These are phyloP conservation scores for Lentinula sp. DNA, from an alignment of 768 basidiomycete genomes.

Conservation along the genomic window DNA sequence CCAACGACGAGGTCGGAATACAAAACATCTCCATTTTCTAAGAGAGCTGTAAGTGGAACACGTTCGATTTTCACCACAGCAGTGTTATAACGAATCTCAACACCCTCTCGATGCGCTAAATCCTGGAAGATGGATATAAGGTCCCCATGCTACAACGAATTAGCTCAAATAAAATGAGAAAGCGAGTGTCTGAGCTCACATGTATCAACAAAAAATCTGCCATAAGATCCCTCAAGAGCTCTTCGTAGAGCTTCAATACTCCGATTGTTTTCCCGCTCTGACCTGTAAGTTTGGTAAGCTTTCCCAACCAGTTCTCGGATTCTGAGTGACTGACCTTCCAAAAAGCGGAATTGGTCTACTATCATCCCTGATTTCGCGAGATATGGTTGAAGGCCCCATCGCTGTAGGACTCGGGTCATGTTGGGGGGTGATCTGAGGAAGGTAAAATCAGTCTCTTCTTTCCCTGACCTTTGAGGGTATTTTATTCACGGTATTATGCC, in stretches of 20 bases:
- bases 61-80: constrained; percentile 26
- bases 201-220: constrained; percentile 26
- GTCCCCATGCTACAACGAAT: constrained; percentile 42
- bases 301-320: neutral
- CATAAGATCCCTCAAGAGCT: constrained; percentile 35
- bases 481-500: constrained; percentile 34
- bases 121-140: constrained; percentile 41
- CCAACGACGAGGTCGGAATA: constrained; percentile 51
- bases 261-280: constrained; percentile 39
- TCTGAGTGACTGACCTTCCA: constrained; percentile 14
- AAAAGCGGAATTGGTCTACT: constrained; percentile 25
- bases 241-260: constrained; percentile 37
- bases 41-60: constrained; percentile 25
- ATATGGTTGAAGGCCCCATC: constrained; percentile 47
- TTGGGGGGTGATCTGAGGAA: constrained; percentile 41
- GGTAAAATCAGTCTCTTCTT: neutral
- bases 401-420: constrained; percentile 45
- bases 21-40: constrained; percentile 36
- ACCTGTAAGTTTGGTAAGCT: constrained; percentile 22
- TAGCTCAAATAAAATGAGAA: neutral
- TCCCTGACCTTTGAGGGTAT: neutral
- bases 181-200: constrained; percentile 32
- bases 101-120: constrained; percentile 41
- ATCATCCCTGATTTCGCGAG: constrained; percentile 30
- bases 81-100: constrained; percentile 34